Evolutionary conservation across 306 rosid species (phyloP), one percentile per base, ranked within the genome.

Genomic region (Heteromeles arbutifolia): DNA sequence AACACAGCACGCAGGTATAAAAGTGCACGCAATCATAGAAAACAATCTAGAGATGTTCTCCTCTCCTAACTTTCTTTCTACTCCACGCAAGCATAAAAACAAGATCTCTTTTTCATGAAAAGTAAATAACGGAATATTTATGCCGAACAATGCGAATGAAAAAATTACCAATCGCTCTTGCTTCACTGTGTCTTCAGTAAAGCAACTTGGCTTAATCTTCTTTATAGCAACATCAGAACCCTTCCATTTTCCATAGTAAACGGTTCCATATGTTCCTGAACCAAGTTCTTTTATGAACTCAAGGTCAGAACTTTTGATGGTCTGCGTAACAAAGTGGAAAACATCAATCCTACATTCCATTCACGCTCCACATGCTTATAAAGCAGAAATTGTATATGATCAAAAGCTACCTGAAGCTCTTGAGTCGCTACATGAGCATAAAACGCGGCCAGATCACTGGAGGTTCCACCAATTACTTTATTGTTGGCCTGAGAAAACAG

Each of bases 161-260:
- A 15, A 9, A 57, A 50, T 48, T 77, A 81, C 85, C 85, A 81
- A 67, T 59, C 78, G 70, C 25, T 81, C 78, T 75, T 59, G 72
- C 63, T 73, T 58, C 70, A 77, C 39, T 18, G 69, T 58, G 52
- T 65, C 72, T 65, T 48, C 85, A 67, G 57, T 58, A 54, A 81
- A 76, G 81, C 81, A 81, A 72, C 75, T 67, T 48, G 74, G 78
- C 75, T 81, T 81, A 6, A 81, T 77, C 78, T 50, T 81, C 56
- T 81, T 81, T 39, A 81, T 28, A 54, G 85, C 81, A 57, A 81
- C 81, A 67, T 72, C 74, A 48, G 81, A 77, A 4, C 85, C 81
- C 81, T 77, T 81, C 81, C 85, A 81, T 61, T 81, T 81, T 50
- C 85, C 85, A 50, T 65, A 31, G 78, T 61, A 72, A 72, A 81